These are phyloP conservation scores for Diaporthe citriasiana DNA, from an alignment of 2,329 filamentous ascomycete species.

Conservation along the genomic window DNA sequence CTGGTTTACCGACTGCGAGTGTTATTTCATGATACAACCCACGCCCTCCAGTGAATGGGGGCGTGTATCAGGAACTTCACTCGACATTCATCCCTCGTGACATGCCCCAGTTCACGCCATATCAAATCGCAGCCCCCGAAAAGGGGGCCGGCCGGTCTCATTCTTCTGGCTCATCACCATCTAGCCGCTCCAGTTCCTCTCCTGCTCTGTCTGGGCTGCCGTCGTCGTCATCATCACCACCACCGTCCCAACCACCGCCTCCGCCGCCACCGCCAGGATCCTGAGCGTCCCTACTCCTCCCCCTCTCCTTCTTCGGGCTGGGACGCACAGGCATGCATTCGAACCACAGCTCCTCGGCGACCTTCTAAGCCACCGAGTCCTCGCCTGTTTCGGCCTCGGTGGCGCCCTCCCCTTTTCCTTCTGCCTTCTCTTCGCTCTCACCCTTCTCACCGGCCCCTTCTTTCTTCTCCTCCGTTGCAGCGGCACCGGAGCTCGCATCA, in stretches of 20 bases:
- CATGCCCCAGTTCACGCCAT: neutral
- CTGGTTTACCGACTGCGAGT: neutral
- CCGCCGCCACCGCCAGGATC: neutral
- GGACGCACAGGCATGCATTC: constrained; percentile 27
- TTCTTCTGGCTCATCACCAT: neutral
- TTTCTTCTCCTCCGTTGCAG: constrained; percentile 4
- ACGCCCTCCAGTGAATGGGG: neutral
- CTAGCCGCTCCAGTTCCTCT: neutral
- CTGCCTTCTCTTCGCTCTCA: neutral
- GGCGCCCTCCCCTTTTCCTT: neutral
- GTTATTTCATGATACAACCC: neutral
- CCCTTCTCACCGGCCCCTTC: neutral
- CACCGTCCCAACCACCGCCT: neutral
- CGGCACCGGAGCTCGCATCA: constrained; percentile 40
- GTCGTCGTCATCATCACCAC: neutral
- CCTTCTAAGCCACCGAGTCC: constrained; percentile 34
- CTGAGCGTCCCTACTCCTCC: neutral
- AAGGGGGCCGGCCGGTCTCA: neutral
- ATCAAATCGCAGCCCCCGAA: neutral
- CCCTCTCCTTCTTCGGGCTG: constrained; percentile 18
- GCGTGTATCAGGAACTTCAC: too few species aligned
- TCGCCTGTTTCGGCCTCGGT: constrained; percentile 31
- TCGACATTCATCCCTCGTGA: too few species aligned
- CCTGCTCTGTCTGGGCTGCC: neutral
- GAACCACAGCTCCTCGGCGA: constrained; percentile 25